A percentile compares a stretch with the other conserved stretches of the same genome.
These are phyloP conservation scores for Dryas alaskensis DNA, from an alignment of 306 rosid genomes.

Conservation along the genomic window DNA sequence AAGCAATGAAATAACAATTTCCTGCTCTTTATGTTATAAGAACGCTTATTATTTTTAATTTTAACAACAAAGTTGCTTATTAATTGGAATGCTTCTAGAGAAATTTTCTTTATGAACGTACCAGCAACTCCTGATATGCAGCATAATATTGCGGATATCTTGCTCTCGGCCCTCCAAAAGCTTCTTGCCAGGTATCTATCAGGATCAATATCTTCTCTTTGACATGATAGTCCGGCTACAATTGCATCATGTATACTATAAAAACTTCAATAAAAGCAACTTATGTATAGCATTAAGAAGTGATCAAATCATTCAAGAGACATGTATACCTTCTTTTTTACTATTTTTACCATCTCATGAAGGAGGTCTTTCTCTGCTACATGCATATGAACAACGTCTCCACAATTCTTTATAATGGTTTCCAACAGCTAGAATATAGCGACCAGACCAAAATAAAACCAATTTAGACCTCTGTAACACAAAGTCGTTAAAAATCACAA, in stretches of 20 bases:
- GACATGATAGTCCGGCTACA: constrained; percentile 85
- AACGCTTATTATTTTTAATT: neutral
- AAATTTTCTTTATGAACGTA: constrained; percentile 30
- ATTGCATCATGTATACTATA: constrained; percentile 36
- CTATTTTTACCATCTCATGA: constrained; percentile 92
- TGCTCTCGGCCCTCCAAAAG: constrained; percentile 93
- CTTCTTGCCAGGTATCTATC: constrained; percentile 99
- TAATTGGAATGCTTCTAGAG: constrained; percentile 9
- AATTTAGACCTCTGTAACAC: constrained; percentile 35
- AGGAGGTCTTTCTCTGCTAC: constrained; percentile 94
- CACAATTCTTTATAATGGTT: constrained; percentile 90
- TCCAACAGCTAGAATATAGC: constrained; percentile 77
- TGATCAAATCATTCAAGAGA: constrained; percentile 26
- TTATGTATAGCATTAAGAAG: constrained; percentile 22
- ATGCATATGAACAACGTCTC: constrained; percentile 97
- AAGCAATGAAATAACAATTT: neutral
- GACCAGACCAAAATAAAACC: constrained; percentile 40
- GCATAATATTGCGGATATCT: constrained; percentile 94
- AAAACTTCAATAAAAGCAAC: constrained; percentile 23
- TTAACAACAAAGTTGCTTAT: neutral
- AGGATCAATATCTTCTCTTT: constrained; percentile 86
- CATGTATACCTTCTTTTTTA: constrained; percentile 71
- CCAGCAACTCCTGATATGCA: constrained; percentile 94
- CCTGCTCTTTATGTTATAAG: neutral
- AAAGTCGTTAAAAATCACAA: constrained; percentile 23